Evolutionary conservation across 306 rosid genomes (phyloP), one percentile per base, ranked within the genome.

Genomic region (Cyamopsis tetragonoloba): DNA sequence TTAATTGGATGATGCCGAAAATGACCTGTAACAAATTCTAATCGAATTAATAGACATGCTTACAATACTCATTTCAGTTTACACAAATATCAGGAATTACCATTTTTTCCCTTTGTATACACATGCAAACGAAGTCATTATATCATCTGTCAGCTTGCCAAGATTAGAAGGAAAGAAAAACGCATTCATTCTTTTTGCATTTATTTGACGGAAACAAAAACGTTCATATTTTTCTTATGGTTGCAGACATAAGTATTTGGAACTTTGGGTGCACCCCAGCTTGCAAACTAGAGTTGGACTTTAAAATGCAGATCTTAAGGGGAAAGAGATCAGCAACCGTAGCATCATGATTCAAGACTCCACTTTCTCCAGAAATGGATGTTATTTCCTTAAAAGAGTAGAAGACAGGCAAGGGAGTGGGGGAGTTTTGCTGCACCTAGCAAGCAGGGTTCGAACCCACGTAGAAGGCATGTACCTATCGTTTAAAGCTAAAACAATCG

Each of bases 1-100:
- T 92, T 95, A 38, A 61, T 48, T 22, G 85, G 88, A 77, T 85
- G 83, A 68, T 72, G 80, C 81, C 53, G 84, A 51, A 77, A 89
- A 76, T 92, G 98, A 74, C 92, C 98, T 92, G 83, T 28, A 73
- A 70, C 75, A 76, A 57, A 64, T 39, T 11, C 35, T 66, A 41
- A 11, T 73, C 28, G 24, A 44, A 54, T 55, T 67, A 62, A 24
- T 5, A 1, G 0, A 13, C 10, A 4, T 10, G 17, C 47, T 14
- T 24, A 56, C 38, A 34, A 20, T 34, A 9, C 14, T 34, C 23
- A 12, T 17, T 62, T 31, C 44, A 14, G 28, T 68, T 47, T 7
- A 54, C 13, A 15, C 4, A 44, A 54, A 64, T 15, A 20, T 20
- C 13, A 46, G 10, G 46, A 49, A 48, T 49, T 15, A 38, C 37